phyloP scores from a whole-genome alignment of 2,329 filamentous ascomycete genomes.

The Stagonosporopsis vannaccii region DNA sequence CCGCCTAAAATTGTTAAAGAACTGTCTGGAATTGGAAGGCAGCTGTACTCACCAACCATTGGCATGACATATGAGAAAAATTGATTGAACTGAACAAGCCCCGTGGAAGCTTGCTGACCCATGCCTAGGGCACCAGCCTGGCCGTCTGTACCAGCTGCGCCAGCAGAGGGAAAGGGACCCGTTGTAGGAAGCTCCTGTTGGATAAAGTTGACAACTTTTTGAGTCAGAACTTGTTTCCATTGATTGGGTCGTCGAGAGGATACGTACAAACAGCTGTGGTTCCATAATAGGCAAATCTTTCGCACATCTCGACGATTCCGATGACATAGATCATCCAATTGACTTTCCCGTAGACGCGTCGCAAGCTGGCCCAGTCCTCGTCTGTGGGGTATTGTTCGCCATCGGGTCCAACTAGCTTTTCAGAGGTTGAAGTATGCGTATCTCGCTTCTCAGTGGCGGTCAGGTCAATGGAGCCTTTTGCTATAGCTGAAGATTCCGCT shows the following conservation, averaged over 20 bases:
- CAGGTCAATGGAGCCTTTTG: slow-evolving; percentile 12
- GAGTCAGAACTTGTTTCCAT: slow-evolving; percentile 1
- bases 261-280: slow-evolving; percentile 37
- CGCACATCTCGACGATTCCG: slow-evolving; percentile 41
- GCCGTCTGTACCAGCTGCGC: slow-evolving; percentile 44
- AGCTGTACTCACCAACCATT: slow-evolving; percentile 30
- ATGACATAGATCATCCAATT: slow-evolving; percentile 41
- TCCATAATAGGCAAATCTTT: slow-evolving; percentile 43
- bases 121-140: slow-evolving; percentile 39
- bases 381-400: slow-evolving; percentile 37
- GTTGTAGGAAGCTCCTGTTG: slow-evolving; percentile 56
- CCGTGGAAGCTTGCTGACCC: slow-evolving; percentile 37
- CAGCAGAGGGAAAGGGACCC: slow-evolving; percentile 58
- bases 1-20: slow-evolving; percentile 58
- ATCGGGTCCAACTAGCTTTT: slow-evolving; percentile 28
- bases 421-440: slow-evolving; percentile 6
- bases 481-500: slow-evolving; percentile 18
- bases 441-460: slow-evolving; percentile 21
- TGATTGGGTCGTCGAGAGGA: too few species aligned
- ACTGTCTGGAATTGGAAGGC: neutral
- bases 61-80: slow-evolving; percentile 36
- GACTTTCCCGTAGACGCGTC: slow-evolving; percentile 42
- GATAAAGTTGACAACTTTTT: slow-evolving; percentile 42
- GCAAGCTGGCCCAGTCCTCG: slow-evolving; percentile 40
- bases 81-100: slow-evolving; percentile 32